Evolutionary conservation across 306 rosid genomes (phyloP).

Genomic region (Corylus americana): DNA sequence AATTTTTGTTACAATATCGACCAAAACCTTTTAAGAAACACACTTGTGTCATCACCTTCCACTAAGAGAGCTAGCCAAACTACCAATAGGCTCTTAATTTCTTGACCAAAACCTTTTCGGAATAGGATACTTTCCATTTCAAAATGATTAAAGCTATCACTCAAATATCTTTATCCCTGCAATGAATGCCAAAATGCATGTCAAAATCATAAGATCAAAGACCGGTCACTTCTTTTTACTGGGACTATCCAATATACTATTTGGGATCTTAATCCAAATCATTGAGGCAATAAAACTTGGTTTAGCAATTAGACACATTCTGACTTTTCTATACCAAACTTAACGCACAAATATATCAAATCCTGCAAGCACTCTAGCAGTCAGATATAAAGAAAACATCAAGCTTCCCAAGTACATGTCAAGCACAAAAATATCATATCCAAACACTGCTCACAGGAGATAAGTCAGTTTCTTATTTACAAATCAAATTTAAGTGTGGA

Average conservation of each 20-base stretch:
- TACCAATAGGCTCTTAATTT: background rate
- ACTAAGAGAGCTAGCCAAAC: background rate
- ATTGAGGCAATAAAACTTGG: background rate
- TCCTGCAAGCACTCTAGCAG: background rate
- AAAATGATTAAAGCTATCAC: background rate
- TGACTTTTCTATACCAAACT: background rate
- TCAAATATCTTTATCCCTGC: background rate
- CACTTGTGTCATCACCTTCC: background rate
- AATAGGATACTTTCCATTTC: background rate
- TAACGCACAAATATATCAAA: background rate
- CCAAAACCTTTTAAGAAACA: no score
- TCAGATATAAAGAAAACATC: background rate
- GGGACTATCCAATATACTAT: background rate
- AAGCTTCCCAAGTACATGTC: background rate
- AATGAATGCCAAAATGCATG: background rate
- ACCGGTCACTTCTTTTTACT: background rate
- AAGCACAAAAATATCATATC: background rate
- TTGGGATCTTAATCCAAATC: conserved; percentile 2
- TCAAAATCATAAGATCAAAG: background rate
- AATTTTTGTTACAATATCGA: no score
- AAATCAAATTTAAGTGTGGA: conserved; percentile 12
- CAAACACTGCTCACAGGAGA: background rate
- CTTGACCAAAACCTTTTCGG: background rate
- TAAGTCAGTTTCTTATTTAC: conserved; percentile 15
- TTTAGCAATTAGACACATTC: background rate